Base-by-base conservation (phyloP, 805 yeast species). In the Pichia rugopelliculosa region DNA sequence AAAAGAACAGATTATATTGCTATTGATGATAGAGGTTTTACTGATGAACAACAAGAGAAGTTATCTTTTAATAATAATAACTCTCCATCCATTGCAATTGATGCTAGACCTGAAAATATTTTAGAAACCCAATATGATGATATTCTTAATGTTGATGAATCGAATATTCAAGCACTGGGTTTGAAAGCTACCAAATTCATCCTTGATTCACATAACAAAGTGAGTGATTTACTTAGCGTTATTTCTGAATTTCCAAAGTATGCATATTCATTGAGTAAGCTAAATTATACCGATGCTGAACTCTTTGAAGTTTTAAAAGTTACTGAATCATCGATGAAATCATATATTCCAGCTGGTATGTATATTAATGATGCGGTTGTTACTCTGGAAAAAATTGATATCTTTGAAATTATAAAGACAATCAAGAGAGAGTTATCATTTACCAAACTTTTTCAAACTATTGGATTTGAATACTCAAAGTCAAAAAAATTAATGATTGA, bases 351-450 rank as follows among this genome's bases (percentile, higher is more conserved):
- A 1, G 58, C 68, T 27, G 85, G 84, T 1, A 49, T 90, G 2
- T 84, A 77, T 52, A 56, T 88, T 18, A 87, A 89, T 62, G 95
- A 96, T 1, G 76, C 83, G 0, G 70, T 80, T 1, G 61, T 82
- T 1, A 65, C 76, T n/a, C 69, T 69, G 1, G 56, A 69, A 0
- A 71, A 73, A 36, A 66, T 71, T 6, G 75, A 75, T 48, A 49
- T 73, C 4, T 71, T 72, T 47, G 69, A 68, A 22, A 49, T 80
- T 3, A 54, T 75, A 36, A 62, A 69, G 1, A 53, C 58, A 0
- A 45, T 80, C 10, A 67, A 70, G 41, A 48, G 64, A 7, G 75
- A 81, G 55, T 18, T 55, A 5, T 8, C 21, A 0, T 47, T 54
- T n/a, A 11, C 54, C 2, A 44, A 55, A 2, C 38, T 55, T 0